Evolutionary conservation across 1,139 yeast genomes (phyloP), one percentile per base, ranked within the genome.

Genomic region (Yarrowia galli): DNA sequence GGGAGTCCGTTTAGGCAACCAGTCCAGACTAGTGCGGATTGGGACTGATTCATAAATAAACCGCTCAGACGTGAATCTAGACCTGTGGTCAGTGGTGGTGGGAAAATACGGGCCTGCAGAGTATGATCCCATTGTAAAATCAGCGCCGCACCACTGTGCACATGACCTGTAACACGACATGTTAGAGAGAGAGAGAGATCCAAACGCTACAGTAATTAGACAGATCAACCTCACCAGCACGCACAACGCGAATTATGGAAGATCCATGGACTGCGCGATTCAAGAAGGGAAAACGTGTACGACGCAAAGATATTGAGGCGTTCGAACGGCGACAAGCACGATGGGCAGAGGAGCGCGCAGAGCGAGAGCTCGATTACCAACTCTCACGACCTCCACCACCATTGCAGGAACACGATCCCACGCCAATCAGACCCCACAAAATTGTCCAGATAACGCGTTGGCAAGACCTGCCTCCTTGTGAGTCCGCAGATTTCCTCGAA

Each of bases 381-480:
- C 15, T 35, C 10, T 35, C 28, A 10, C 25, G n/a, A 35, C 56
- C 56, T 20, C 18, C 42, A 10, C 56, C 56, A 28, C 32, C 32
- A 28, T 28, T 28, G 32, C 32, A 28, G 32, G 32, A 28, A 28
- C 32, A 28, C 32, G 32, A 28, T 10, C 9, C 3, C 32, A 28
- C n/a, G 36, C 61, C 9, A 10, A n/a, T 3, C 16, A 16, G n/a
- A 5, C 16, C 10, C 3, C 2, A 25, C 45, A 25, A 25, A 15
- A 16, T 56, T 15, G 38, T 40, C 10, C 25, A 25, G 4, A 56
- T 25, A 4, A n/a, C 38, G 3, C 48, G 63, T 2, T 56, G 63
- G 63, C 63, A 56, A 18, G 64, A 43, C 15, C 22, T 9, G 22
- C 42, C 20, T 28, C 51, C 64, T 4, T 23, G 51, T 25, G 64